Evolutionary conservation across 352 stramenopile genomes (phyloP), one percentile per base, ranked within the genome.

Genomic region (Globisporangium splendens): DNA sequence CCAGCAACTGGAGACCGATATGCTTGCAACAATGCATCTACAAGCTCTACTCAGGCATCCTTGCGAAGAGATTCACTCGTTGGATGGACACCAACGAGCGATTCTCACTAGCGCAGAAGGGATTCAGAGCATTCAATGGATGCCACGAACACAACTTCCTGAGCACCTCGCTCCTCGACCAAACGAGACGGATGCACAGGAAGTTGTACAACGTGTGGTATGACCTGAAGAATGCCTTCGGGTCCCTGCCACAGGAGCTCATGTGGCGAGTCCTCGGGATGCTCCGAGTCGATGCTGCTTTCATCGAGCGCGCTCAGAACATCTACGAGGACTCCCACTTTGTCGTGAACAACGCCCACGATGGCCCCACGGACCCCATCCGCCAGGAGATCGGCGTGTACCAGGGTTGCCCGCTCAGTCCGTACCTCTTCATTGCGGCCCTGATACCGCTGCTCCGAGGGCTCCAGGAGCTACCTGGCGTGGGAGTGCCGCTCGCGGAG

Each of bases 111-210:
- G 48, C 52, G 0, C 65, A 70, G 56, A 73, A 70, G 49, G 69
- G 65, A 3, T 77, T 77, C 39, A 46, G 69, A 0, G 22, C n/a
- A 0, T 31, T 71, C 14, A 67, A 73, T 39, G 65, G 62, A 0
- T 72, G 65, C 52, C 53, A 65, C 17, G 65, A 74, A 28, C 61
- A 77, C 56, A 72, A 72, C 51, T 70, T 70, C 49, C 6, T 68
- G 17, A 46, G 50, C 5, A 42, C 64, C 28, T 58, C 46, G 22
- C 39, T 75, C 18, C 15, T 65, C 24, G 59, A 71, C 24, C 59
- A 71, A n/a, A 49, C 60, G 0, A 59, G 63, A 1, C 67, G 60
- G 8, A 55, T 60, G 13, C 63, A 44, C 12, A 31, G 41, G 0
- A 4, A 31, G 20, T 48, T 70, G 13, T 56, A 66, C 46, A 21